Percentiles rank a stretch among this genome's conserved stretches.
Conservation (phyloP, 2,329 filamentous ascomycete genomes). For the Sporothrix brasiliensis region DNA sequence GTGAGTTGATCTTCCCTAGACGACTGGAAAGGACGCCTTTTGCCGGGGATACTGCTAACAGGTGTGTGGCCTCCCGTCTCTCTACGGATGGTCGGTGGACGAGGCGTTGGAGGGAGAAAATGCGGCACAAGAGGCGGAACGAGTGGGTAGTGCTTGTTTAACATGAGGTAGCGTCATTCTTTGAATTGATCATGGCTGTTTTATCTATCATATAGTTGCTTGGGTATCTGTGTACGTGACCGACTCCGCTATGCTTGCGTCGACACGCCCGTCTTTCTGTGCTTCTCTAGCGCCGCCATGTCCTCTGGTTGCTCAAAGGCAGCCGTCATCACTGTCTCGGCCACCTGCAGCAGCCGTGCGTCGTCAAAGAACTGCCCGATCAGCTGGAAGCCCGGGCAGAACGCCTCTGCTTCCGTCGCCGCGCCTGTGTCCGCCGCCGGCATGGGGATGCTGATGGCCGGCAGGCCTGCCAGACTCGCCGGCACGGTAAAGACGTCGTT, state of each 20-base stretch:
- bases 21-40: slow-evolving; percentile 25
- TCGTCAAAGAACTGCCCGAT: slow-evolving; percentile 85
- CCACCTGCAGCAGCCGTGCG: slow-evolving; percentile 61
- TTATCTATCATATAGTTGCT: slow-evolving; percentile 14
- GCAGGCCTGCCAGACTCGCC: slow-evolving; percentile 86
- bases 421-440: slow-evolving; percentile 40
- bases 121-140: background rate
- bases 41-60: slow-evolving; percentile 33
- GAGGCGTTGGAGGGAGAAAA: background rate
- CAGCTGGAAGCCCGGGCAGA: slow-evolving; percentile 66
- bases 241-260: background rate
- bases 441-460: slow-evolving; percentile 81
- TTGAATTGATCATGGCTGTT: background rate
- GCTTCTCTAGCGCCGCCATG: slow-evolving; percentile 25
- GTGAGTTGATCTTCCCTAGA: slow-evolving; percentile 12
- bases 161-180: background rate
- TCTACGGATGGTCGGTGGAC: background rate
- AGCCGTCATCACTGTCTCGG: slow-evolving; percentile 49
- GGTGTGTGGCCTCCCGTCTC: slow-evolving; percentile 3
- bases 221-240: background rate
- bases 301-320: slow-evolving; percentile 29
- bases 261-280: slow-evolving; percentile 30
- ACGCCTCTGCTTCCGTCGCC: background rate
- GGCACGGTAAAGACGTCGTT: slow-evolving; percentile 97
- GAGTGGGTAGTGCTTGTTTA: background rate